Conservation (phyloP, 2,329 filamentous ascomycete genomes). For the Cercospora janseana region DNA sequence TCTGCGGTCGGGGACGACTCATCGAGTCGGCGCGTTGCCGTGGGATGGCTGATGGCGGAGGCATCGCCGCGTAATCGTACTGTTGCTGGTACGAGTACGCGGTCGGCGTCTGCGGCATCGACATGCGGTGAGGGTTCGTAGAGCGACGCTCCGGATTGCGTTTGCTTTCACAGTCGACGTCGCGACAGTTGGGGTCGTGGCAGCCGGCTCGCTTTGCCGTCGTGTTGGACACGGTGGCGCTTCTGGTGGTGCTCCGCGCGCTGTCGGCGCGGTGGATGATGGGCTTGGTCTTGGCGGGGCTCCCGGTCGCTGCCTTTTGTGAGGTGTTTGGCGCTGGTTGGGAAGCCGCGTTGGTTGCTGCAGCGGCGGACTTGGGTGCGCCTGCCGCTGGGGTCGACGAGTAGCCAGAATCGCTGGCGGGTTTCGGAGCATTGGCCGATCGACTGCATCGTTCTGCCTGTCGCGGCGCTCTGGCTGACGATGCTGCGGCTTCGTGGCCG, state of each 20-base stretch:
- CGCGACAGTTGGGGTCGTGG: constrained; percentile 49
- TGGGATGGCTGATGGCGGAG: constrained; percentile 20
- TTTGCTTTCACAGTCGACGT: constrained; percentile 35
- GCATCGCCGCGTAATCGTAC: constrained; percentile 26
- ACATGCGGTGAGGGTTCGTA: constrained; percentile 19
- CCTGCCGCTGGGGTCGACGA: constrained; percentile 44
- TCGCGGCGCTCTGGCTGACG: constrained; percentile 36
- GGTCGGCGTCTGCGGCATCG: constrained; percentile 13
- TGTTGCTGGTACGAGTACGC: constrained; percentile 22
- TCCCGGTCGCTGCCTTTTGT: constrained; percentile 12
- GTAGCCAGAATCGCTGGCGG: constrained; percentile 61
- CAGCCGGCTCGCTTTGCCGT: constrained; percentile 28
- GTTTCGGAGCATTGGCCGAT: constrained; percentile 40
- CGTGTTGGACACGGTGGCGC: constrained; percentile 13
- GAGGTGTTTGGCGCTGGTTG: constrained; percentile 7
- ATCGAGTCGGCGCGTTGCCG: constrained; percentile 22
- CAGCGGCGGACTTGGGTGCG: constrained; percentile 11
- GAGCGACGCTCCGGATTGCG: constrained; percentile 29
- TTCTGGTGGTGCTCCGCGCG: constrained; percentile 48
- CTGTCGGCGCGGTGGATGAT: constrained; percentile 31
- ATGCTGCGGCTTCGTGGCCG: constrained; percentile 15
- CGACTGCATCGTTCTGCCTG: constrained; percentile 24
- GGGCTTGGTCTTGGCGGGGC: constrained; percentile 26
- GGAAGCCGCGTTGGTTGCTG: constrained; percentile 11
- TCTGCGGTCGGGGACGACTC: constrained; percentile 26